Evolutionary conservation across 2,329 filamentous ascomycete genomes (phyloP), one percentile per base, ranked within the genome.

Genomic region (Trichoderma atrobrunneum): DNA sequence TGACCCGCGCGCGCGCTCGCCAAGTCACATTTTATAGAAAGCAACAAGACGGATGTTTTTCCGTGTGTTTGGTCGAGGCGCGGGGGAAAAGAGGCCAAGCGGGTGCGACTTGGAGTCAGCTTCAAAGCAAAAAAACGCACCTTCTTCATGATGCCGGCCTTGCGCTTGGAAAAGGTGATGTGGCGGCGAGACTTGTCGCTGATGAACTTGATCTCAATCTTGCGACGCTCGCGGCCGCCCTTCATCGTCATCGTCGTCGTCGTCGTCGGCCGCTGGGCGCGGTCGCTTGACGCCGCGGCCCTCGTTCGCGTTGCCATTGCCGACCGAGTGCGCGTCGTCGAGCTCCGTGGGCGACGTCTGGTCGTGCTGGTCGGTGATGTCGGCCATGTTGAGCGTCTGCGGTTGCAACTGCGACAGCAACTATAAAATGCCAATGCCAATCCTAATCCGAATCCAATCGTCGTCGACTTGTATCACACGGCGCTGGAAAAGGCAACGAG

Each of bases 141-240:
- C 94, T 98, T 98, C 89, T 99, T 98, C 96, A 99, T 98, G 84
- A 99, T 98, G 78, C 96, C 96, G 71, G 96, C 96, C 88, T 99
- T 99, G 83, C 96, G 94, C 91, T 99, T 99, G 78, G 95, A 98
- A 84, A 99, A 98, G 79, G 96, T 98, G 82, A 98, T 99, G 87
- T 99, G 96, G 75, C 96, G 93, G 85, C 96, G 94, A 85, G 95
- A 98, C 88, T 99, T 99, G 86, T 99, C 96, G 84, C 95, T 95
- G 84, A 99, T 99, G 86, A 99, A 99, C 89, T 99, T 99, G 87
- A 99, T 99, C 85, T 99, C 96, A 80, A 99, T 99, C 92, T 99
- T 99, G 86, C 96, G 91, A 81, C 96, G 92, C 89, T 98, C 96
- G 84, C 96, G 95, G 80, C 94, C 94, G 75, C 94, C 94, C 90